phyloP scores from a whole-genome alignment of 129 eudicot species.

The Dittrichia graveolens region DNA sequence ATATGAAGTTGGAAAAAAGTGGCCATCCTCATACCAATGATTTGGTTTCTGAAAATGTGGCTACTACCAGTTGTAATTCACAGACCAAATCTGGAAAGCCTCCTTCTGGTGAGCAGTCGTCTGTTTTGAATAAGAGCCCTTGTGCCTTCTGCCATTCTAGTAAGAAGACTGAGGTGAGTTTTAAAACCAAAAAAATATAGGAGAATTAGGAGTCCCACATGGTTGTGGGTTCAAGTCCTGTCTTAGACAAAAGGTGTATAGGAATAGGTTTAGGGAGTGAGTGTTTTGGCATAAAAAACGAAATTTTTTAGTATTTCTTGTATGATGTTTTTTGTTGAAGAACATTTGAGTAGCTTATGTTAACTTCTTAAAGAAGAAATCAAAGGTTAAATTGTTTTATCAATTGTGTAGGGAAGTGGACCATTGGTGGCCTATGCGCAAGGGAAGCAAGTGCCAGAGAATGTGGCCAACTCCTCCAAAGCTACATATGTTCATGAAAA shows the following conservation, averaged over 20 bases:
- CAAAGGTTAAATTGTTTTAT: neutral
- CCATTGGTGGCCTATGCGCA: slow-evolving; percentile 59
- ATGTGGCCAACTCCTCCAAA: slow-evolving; percentile 35
- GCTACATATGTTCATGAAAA: slow-evolving; percentile 62
- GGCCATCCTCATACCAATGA: slow-evolving; percentile 20
- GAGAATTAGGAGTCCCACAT: too few relatives aligned
- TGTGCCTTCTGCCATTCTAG: slow-evolving; percentile 85
- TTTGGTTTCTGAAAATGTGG: slow-evolving; percentile 19
- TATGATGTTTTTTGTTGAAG: neutral
- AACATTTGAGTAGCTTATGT: neutral
- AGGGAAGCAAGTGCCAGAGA: slow-evolving; percentile 58
- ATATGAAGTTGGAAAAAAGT: slow-evolving; percentile 15
- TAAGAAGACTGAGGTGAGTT: slow-evolving; percentile 57
- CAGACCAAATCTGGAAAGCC: slow-evolving; percentile 23
- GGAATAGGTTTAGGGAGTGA: too few relatives aligned
- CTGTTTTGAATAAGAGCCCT: slow-evolving; percentile 33
- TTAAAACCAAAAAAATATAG: neutral
- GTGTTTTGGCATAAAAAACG: too few relatives aligned
- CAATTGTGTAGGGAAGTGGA: slow-evolving; percentile 68
- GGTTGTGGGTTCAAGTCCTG: too few relatives aligned
- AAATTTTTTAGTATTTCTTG: neutral
- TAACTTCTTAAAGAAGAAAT: neutral
- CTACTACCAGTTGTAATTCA: neutral
- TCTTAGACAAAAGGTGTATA: too few relatives aligned
- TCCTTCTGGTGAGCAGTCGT: slow-evolving; percentile 25